phyloP scores from a whole-genome alignment of 306 rosid genomes.

The Senna siamea region DNA sequence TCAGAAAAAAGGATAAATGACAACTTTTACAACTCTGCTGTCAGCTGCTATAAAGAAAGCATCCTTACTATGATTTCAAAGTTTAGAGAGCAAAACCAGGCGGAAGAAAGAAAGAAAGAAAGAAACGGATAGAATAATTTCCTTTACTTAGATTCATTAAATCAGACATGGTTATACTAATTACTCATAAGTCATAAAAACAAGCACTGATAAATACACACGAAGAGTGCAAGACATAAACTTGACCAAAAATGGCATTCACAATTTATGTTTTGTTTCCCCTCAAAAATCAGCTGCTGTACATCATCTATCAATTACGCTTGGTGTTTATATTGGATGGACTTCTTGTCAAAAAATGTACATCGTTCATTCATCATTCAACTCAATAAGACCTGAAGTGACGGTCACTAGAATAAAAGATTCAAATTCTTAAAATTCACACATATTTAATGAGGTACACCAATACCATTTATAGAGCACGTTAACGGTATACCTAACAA shows the following conservation, averaged over 20 bases:
- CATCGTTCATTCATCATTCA: conserved; percentile 1
- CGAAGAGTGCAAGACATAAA: background rate
- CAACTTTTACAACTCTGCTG: background rate
- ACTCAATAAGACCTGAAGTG: background rate
- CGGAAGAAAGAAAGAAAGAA: background rate
- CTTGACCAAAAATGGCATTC: background rate
- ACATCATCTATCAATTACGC: background rate
- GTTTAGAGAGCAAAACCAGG: background rate
- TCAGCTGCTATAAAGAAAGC: background rate
- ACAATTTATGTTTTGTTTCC: background rate
- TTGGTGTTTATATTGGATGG: conserved; percentile 11
- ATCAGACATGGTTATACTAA: background rate
- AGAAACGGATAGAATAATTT: background rate
- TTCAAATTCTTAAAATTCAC: background rate
- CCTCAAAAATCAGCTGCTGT: background rate
- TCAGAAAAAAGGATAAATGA: background rate
- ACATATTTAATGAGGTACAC: conserved; percentile 8
- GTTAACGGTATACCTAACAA: background rate
- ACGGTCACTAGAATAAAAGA: background rate
- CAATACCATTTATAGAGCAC: background rate
- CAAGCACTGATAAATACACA: background rate
- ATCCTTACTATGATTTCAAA: background rate
- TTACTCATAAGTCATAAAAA: too few relatives aligned
- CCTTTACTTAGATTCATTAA: background rate
- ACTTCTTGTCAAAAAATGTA: conserved; percentile 10